These are phyloP conservation scores for Caloboletus firmus DNA, from an alignment of 1,284 basidiomycete genomes.

Conservation along the genomic window DNA sequence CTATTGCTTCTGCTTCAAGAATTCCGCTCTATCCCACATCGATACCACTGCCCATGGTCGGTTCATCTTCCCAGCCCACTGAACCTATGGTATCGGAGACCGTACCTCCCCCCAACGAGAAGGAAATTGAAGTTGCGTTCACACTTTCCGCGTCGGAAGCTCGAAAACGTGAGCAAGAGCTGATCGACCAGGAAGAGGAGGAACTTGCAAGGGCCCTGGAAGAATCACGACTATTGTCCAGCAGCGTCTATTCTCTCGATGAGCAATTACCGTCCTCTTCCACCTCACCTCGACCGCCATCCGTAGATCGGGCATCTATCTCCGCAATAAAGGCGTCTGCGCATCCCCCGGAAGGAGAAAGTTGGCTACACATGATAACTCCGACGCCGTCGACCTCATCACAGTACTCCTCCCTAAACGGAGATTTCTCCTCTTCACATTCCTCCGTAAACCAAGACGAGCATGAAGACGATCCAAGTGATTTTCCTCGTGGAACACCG, in stretches of 20 bases:
- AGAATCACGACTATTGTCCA: conserved; percentile 49
- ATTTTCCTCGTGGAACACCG: conserved; percentile 3
- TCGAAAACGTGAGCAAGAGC: conserved; percentile 37
- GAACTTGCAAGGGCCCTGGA: conserved; percentile 64
- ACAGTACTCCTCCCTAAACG: conserved; percentile 11
- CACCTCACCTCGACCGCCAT: conserved; percentile 5
- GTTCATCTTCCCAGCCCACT: conserved; percentile 11
- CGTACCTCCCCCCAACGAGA: conserved; percentile 25
- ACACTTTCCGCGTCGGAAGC: conserved; percentile 57
- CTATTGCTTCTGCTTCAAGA: conserved; percentile 17
- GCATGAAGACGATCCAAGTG: conserved; percentile 1
- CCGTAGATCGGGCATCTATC: conserved; percentile 18
- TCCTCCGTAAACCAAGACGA: conserved; percentile 2
- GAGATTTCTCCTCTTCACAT: conserved; percentile 7
- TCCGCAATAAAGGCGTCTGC: conserved; percentile 14
- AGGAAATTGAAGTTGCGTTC: conserved; percentile 42
- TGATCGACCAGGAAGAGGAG: conserved; percentile 52
- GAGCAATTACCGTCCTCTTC: conserved; percentile 12
- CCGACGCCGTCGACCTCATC: conserved; percentile 32
- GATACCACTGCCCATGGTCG: conserved; percentile 26
- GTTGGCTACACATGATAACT: conserved; percentile 36
- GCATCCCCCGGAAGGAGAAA: conserved; percentile 31
- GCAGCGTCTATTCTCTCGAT: conserved; percentile 18
- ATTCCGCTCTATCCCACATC: conserved; percentile 36
- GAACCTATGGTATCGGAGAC: conserved; percentile 8